Base-by-base conservation (phyloP, 2,329 filamentous ascomycete species). In the Alternaria sp. region DNA sequence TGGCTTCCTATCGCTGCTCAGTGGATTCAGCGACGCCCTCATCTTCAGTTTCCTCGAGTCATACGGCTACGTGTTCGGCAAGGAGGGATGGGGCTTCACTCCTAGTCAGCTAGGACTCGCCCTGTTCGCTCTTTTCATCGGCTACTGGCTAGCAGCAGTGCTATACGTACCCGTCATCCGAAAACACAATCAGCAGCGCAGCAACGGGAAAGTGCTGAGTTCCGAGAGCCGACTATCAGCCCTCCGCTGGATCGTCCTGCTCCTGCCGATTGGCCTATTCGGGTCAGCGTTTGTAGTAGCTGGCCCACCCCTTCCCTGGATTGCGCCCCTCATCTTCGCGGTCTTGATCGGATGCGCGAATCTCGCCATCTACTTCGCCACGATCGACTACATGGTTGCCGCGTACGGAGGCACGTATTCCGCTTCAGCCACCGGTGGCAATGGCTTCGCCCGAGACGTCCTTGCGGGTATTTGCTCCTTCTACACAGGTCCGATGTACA, bases 41-140 rank as follows among this genome's bases (percentile, higher is more conserved):
- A 92, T 93, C 79, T 93, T 93, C 83, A 91, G 90, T 82, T 91
- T 91, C 76, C 88, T 93, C 56, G 89, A 93, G 75, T 90, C 88
- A 0, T 93, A 92, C 69, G 80, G 82, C 1, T 83, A 90, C 6
- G 89, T 93, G 3, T 91, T 91, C 72, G 79, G 81, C 5, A 88
- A 92, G 72, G 56, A 53, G 1, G 68, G 66, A 7, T 93, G 89
- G 89, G 73, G 79, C 36, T 93, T 93, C 68, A 81, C 79, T 15
- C 83, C 85, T 7, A 80, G 88, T 3, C 79, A 85, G 15, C 80
- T 89, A 3, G 89, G 89, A 0, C 80, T 91, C 23, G 78, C 87
- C 0, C 89, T 77, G 52, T 62, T 73, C 90, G 77, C 84, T 88
- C 54, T 86, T 87, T 85, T 90, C 36, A 68, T 91, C 32, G 89